Percentiles rank a stretch among this genome's conserved stretches.
These are phyloP conservation scores for Persicaria maculosa DNA, from an alignment of 148 eudicot genomes.

Conservation along the genomic window DNA sequence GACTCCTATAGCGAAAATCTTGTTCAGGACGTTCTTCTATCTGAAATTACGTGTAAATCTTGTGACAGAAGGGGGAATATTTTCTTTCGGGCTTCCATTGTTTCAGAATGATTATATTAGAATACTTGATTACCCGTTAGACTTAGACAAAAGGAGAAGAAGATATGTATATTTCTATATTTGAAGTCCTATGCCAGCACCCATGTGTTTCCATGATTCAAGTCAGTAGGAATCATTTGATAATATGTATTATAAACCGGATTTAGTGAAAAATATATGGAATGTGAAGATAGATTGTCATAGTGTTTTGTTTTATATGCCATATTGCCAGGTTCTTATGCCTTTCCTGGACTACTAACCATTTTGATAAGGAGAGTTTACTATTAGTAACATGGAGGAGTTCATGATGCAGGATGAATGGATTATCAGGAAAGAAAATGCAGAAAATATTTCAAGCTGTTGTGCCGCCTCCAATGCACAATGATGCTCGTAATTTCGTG, in stretches of 20 bases:
- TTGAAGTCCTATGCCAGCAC: neutral
- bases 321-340: neutral
- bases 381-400: neutral
- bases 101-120: neutral
- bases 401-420: conserved; percentile 74
- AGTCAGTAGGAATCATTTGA: neutral
- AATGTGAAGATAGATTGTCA: neutral
- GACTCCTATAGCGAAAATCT: neutral
- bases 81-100: neutral
- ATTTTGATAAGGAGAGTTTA: neutral
- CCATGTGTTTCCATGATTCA: neutral
- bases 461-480: conserved; percentile 55
- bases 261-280: neutral
- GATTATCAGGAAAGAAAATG: conserved; percentile 77
- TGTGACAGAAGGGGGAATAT: neutral
- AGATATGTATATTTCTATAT: neutral
- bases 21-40: neutral
- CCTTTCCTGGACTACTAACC: neutral
- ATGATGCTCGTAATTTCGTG: conserved; percentile 70
- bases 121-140: neutral
- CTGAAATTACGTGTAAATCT: neutral
- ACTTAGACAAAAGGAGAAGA: neutral
- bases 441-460: conserved; percentile 73
- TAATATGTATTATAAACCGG: neutral
- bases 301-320: neutral